Conservation (phyloP, 768 basidiomycete genomes). For the Butyriboletus loyo region DNA sequence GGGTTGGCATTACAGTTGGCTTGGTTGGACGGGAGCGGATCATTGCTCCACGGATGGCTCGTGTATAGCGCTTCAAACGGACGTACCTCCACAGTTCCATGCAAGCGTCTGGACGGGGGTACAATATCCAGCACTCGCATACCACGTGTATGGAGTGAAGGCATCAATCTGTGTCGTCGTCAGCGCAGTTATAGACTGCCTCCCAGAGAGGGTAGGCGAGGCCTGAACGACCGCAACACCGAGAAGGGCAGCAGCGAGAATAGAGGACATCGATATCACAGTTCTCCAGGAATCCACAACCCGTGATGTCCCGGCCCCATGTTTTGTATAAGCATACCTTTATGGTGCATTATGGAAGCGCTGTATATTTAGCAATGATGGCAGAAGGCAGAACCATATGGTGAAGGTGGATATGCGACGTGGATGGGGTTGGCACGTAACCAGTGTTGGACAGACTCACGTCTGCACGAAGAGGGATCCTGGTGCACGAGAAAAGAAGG, state of each 20-base stretch:
- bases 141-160: slow-evolving; percentile 49
- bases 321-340: neutral
- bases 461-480: no score
- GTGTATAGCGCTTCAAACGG: neutral
- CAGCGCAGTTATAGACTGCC: slow-evolving; percentile 40
- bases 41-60: neutral
- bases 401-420: no score
- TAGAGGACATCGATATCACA: slow-evolving; percentile 14
- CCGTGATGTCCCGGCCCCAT: neutral
- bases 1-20: slow-evolving; percentile 48
- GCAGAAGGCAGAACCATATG: slow-evolving; percentile 4
- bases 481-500: no score
- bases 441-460: no score
- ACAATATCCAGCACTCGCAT: slow-evolving; percentile 53
- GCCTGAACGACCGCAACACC: slow-evolving; percentile 9
- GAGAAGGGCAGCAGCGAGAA: slow-evolving; percentile 17
- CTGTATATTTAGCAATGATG: slow-evolving; percentile 7
- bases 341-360: slow-evolving; percentile 1
- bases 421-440: no score
- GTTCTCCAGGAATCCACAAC: neutral
- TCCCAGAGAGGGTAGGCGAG: slow-evolving; percentile 28
- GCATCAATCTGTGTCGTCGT: slow-evolving; percentile 38
- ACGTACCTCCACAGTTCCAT: slow-evolving; percentile 57
- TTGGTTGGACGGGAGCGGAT: slow-evolving; percentile 12
- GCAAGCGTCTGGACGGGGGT: slow-evolving; percentile 37